A percentile compares a stretch with the other conserved stretches of the same genome.
These are phyloP conservation scores for Malassezia slooffiae DNA, from an alignment of 1,284 basidiomycete genomes.

Conservation along the genomic window DNA sequence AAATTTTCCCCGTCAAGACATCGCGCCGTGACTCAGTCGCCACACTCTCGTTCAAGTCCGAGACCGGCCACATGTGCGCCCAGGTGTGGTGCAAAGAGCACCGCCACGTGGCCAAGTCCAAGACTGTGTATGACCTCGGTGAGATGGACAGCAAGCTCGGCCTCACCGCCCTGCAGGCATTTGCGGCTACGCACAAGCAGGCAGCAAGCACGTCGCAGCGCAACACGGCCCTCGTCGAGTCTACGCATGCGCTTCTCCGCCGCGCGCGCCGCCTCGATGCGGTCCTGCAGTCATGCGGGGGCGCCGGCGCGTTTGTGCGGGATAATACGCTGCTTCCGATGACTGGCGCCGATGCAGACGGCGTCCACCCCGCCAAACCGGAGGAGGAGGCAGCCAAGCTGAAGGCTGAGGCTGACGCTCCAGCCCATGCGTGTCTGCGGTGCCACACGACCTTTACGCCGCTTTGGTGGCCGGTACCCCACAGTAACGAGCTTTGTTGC, in stretches of 20 bases:
- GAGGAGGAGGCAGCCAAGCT: not conserved
- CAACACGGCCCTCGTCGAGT: conserved; percentile 17
- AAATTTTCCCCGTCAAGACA: conserved; percentile 63
- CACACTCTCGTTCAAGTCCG: conserved; percentile 71
- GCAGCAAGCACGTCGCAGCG: conserved; percentile 44
- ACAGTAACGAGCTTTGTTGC: not conserved
- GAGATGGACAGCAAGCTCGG: conserved; percentile 66
- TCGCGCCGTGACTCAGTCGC: conserved; percentile 48
- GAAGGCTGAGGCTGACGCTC: not conserved
- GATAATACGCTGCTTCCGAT: not conserved
- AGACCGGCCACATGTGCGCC: conserved; percentile 68
- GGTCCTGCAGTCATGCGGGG: conserved; percentile 2
- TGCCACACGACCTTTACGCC: conserved; percentile 12
- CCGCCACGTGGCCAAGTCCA: conserved; percentile 53
- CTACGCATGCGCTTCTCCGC: conserved; percentile 29
- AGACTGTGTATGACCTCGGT: conserved; percentile 66
- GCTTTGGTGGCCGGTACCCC: conserved; percentile 9
- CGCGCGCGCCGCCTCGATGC: conserved; percentile 29
- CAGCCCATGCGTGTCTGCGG: not conserved
- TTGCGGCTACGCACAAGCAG: conserved; percentile 70
- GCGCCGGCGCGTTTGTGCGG: not conserved
- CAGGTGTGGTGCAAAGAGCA: conserved; percentile 74
- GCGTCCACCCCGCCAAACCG: too few species aligned
- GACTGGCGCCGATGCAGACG: not conserved
- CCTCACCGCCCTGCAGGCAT: conserved; percentile 76